A percentile compares a stretch with the other conserved stretches of the same genome.
phyloP scores from a whole-genome alignment of 495 filamentous ascomycete genomes.

The Penicillium antarcticum region DNA sequence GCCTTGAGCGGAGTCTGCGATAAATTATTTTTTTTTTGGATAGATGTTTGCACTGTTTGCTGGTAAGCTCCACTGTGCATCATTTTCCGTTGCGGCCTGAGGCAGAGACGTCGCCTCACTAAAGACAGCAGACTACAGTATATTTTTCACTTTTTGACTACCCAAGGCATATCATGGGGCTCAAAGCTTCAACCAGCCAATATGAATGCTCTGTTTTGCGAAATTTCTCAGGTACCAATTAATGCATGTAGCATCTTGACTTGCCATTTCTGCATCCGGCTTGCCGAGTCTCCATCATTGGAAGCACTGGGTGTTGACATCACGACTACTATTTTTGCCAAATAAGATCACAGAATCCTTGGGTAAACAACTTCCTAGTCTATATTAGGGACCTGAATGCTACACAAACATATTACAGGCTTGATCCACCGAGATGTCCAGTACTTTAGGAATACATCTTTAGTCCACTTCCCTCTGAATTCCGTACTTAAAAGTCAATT shows the following conservation, averaged over 20 bases:
- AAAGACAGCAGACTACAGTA: not conserved
- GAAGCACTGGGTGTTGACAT: constrained; percentile 21
- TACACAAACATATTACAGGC: not conserved
- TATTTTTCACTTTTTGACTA: not conserved
- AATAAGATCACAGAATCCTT: constrained; percentile 4
- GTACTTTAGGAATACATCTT: too few relatives aligned
- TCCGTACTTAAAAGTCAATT: not conserved
- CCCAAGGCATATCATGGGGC: too few relatives aligned
- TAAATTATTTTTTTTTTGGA: constrained; percentile 35
- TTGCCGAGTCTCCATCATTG: not conserved
- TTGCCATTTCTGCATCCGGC: constrained; percentile 6
- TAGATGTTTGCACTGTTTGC: constrained; percentile 39
- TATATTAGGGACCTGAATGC: not conserved
- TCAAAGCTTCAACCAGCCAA: not conserved
- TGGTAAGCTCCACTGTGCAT: constrained; percentile 1
- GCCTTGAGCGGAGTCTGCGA: constrained; percentile 21
- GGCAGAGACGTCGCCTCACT: constrained; percentile 1
- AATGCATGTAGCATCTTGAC: too few relatives aligned
- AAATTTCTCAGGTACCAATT: too few relatives aligned
- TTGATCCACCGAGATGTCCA: too few relatives aligned
- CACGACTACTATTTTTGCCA: constrained; percentile 13
- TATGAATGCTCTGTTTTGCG: too few relatives aligned
- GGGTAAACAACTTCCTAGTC: not conserved
- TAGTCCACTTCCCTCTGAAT: too few relatives aligned
- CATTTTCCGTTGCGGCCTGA: constrained; percentile 7